Evolutionary conservation across 768 basidiomycete species (phyloP).

Genomic region (Suillus americanus): DNA sequence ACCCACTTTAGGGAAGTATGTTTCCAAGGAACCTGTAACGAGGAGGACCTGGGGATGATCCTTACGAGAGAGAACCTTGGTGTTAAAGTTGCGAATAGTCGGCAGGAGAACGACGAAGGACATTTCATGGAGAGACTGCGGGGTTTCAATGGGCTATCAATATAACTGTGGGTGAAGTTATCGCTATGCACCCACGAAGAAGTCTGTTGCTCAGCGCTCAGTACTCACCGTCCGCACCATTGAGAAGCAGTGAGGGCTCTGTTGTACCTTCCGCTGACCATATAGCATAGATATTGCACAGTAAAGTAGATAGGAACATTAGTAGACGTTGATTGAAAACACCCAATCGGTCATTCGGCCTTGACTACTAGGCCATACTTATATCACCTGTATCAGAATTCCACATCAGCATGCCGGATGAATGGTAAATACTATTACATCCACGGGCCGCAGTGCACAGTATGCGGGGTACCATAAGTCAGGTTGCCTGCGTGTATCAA

Average conservation of each 20-base stretch:
- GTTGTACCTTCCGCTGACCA: not conserved
- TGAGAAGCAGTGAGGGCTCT: not conserved
- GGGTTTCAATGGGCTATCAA: not conserved
- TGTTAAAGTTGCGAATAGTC: not conserved
- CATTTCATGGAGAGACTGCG: not conserved
- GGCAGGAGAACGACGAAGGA: not conserved
- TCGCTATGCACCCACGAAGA: not conserved
- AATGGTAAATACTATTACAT: not conserved
- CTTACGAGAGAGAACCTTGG: not conserved
- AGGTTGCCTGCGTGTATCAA: not conserved
- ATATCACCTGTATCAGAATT: not conserved
- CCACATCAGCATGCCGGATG: not conserved
- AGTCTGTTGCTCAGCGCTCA: not conserved
- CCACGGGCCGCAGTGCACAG: not conserved
- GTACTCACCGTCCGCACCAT: not conserved
- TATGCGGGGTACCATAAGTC: not conserved
- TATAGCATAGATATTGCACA: not conserved
- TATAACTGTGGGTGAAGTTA: not conserved
- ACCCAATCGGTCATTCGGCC: not conserved
- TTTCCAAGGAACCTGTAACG: not conserved
- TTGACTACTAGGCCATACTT: not conserved
- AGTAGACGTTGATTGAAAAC: not conserved
- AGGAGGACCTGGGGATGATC: not conserved
- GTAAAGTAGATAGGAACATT: not conserved
- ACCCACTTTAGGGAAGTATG: not conserved